Conservation (phyloP, 1,139 yeast species). For the Pichia sp. region DNA sequence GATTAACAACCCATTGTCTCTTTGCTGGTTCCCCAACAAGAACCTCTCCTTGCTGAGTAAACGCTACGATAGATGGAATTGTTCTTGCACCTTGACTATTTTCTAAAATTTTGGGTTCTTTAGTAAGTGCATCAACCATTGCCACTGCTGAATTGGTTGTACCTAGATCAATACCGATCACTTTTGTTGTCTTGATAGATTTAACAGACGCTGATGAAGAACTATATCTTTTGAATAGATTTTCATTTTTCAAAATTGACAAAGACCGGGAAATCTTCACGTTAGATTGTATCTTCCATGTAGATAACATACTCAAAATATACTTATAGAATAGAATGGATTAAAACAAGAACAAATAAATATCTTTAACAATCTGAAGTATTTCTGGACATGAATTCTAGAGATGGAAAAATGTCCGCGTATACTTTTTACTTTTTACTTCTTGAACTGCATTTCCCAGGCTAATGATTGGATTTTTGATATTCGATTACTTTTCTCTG, state of each 20-base stretch:
- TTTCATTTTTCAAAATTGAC: not conserved
- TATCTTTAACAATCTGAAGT: not conserved
- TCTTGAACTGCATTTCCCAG: too few species aligned
- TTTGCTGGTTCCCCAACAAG: conserved; percentile 62
- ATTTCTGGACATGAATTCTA: not conserved
- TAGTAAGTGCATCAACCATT: conserved; percentile 39
- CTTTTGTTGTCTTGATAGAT: conserved; percentile 26
- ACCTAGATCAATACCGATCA: conserved; percentile 73
- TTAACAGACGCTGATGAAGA: conserved; percentile 1
- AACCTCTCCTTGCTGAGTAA: conserved; percentile 36
- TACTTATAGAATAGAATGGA: not conserved
- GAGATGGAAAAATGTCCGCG: too few species aligned
- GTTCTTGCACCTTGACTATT: conserved; percentile 65
- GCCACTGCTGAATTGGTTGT: conserved; percentile 84
- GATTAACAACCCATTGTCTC: conserved; percentile 59
- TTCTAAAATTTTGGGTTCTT: conserved; percentile 51
- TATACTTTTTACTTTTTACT: too few species aligned
- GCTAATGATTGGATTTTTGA: too few species aligned
- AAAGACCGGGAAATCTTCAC: not conserved
- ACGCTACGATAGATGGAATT: conserved; percentile 69
- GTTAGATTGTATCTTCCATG: not conserved
- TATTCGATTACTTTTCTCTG: too few species aligned
- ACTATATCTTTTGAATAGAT: not conserved
- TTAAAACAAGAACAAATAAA: not conserved
- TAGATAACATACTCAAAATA: not conserved